Base-by-base conservation (phyloP, 331 rosid species). In the Dryas integrifolia region DNA sequence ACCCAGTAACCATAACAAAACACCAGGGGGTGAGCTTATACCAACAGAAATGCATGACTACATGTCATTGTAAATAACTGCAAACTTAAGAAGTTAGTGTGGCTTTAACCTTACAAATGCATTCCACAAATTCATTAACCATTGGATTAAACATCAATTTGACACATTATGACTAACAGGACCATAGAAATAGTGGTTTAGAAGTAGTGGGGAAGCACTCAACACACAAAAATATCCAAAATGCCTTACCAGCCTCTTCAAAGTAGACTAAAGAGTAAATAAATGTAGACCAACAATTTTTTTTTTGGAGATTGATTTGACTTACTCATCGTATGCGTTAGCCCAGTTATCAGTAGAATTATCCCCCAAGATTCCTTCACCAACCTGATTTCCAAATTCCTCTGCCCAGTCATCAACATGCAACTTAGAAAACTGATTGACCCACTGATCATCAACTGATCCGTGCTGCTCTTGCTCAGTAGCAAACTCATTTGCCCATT, bases 321-420 rank as follows among this genome's bases (percentile, higher is more conserved):
- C 99, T 84, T 87, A 95, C 99, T 92, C 97, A 79, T 95, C 88
- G 69, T 87, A 95, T 49, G 93, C 83, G 3, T 79, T 85, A 51
- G 93, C 98, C 99, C 99, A 95, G 56, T 59, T 79, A 76, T 95
- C 93, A 26, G 90, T 62, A 67, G 88, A 75, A 63, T 76, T 70
- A 41, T 89, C 91, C 41, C 87, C 96, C 9, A 82, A 76, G 73
- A 82, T 86, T 78, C 91, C 96, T 77, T 89, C 89, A 70, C 88
- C 97, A 72, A 92, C 61, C 82, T 89, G 96, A 79, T 80, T 88
- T 43, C 88, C 96, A 81, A 89, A 95, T 75, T 95, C 98, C 35
- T 95, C 99, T 8, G 76, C 99, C 99, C 99, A 95, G 74, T 90
- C 98, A 72, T 88, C 66, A 6, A 95, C 85, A 49, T 88, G 83